Evolutionary conservation across 176 grass and related monocot genomes (phyloP), one percentile per base, ranked within the genome.

Genomic region (Oryza rufipogon): DNA sequence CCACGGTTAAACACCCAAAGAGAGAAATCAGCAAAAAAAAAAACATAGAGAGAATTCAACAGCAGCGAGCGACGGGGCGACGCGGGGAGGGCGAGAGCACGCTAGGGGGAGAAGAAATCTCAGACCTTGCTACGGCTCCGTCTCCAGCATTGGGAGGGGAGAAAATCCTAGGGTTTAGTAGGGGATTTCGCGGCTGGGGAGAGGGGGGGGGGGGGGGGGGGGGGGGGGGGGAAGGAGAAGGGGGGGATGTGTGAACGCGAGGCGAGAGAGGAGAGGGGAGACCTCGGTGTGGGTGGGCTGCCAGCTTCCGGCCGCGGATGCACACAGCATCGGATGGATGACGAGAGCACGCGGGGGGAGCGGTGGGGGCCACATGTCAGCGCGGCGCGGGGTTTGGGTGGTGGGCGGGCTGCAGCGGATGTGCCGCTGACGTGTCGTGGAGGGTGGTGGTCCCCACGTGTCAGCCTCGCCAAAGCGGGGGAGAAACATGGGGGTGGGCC

Each of bases 121-220:
- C 76, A 16, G 3, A 80, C 82, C 82, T 85, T 39, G 28, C 47
- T 63, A 2, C 15, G 28, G 51, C 71, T 54, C 10, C 32, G 64
- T 17, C 20, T 4, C 47, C 45, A 11, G 82, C 64, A 12, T 77
- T 68, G 82, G 76, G 22, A 9, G 3, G 34, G 47, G 6, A 4
- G 34, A 11, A 9, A 17, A 26, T 61, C 41, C 63, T 75, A 89
- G 82, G 87, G 82, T 84, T 89, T 84, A 85, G 30, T 46, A 20
- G 38, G 34, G 64, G 75, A 75, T 47, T 84, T 47, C 23, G 34
- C 30, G 1, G 68, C 6, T 20, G 1, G 36, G 36, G 30, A 3
- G 30, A 30, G n/a, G n/a, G n/a, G n/a, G n/a, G n/a, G n/a, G n/a
- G n/a, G n/a, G n/a, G n/a, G n/a, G n/a, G 23, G 23, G 23, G 23